Evolutionary conservation across 345 rosid species (phyloP).

Genomic region (Linum tenue): DNA sequence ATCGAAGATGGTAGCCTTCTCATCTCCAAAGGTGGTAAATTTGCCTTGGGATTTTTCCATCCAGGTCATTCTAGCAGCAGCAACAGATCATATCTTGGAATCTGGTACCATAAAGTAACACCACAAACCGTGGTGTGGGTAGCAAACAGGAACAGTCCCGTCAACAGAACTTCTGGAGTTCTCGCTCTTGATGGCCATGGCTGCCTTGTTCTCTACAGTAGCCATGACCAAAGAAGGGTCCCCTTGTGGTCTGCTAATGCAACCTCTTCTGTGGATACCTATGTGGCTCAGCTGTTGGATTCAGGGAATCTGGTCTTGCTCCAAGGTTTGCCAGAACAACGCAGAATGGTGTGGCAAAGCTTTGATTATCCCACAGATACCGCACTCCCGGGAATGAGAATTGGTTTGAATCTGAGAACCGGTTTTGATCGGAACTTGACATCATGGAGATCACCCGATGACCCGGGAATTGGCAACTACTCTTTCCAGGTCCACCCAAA

Average conservation of each 20-base stretch:
- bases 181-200: background rate
- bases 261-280: background rate
- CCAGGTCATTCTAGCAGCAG: background rate
- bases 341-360: background rate
- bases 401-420: background rate
- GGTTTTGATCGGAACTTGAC: background rate
- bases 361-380: background rate
- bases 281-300: background rate
- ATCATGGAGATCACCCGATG: background rate
- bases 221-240: background rate
- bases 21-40: background rate
- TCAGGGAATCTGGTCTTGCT: background rate
- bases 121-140: background rate
- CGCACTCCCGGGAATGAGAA: background rate
- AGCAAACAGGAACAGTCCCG: background rate
- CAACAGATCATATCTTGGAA: background rate
- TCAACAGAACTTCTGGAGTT: background rate
- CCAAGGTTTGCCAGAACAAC: background rate
- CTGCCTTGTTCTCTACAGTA: background rate
- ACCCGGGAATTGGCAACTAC: background rate
- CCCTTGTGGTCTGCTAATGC: background rate
- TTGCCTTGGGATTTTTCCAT: conserved; percentile 1
- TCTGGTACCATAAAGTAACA: background rate
- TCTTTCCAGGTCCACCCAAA: background rate
- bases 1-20: background rate